phyloP scores from a whole-genome alignment of 768 basidiomycete species.

The Kwoniella newhampshirensis region DNA sequence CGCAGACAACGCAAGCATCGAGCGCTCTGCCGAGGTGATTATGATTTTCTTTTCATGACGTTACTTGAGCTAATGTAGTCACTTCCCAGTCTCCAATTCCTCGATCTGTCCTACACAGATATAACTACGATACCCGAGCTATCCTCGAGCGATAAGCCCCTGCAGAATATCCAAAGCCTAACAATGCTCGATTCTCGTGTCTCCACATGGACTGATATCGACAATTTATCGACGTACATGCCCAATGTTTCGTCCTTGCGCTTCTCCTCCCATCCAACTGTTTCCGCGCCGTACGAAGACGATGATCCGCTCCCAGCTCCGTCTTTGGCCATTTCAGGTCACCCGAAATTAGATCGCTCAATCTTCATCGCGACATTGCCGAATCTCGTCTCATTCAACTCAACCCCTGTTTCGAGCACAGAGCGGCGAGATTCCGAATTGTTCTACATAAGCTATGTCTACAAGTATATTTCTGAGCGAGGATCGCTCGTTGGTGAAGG shows the following conservation, averaged over 20 bases:
- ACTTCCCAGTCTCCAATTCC: slow-evolving; percentile 1
- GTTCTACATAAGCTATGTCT: slow-evolving; percentile 28
- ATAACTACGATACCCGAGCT: slow-evolving; percentile 1
- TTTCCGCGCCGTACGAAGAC: background rate
- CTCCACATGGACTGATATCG: slow-evolving; percentile 2
- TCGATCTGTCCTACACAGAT: slow-evolving; percentile 11
- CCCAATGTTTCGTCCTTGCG: slow-evolving; percentile 19
- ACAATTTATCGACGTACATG: slow-evolving; percentile 10
- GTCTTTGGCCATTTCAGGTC: background rate
- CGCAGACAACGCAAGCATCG: slow-evolving; percentile 10
- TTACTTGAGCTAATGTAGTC: background rate
- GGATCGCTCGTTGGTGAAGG: background rate
- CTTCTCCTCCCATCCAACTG: slow-evolving; percentile 6
- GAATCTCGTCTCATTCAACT: slow-evolving; percentile 36
- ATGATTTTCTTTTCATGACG: background rate
- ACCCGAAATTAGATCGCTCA: slow-evolving; percentile 10
- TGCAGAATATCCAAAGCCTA: background rate
- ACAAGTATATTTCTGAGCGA: slow-evolving; percentile 1
- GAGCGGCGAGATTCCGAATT: slow-evolving; percentile 47
- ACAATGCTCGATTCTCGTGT: slow-evolving; percentile 2
- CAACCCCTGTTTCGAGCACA: slow-evolving; percentile 19
- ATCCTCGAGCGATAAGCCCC: too few relatives aligned
- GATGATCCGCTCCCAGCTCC: too few relatives aligned
- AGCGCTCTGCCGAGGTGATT: slow-evolving; percentile 3
- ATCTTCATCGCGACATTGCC: slow-evolving; percentile 41